Base-by-base conservation (phyloP, 208 protist genomes). In the Leishmania tarentolae region DNA sequence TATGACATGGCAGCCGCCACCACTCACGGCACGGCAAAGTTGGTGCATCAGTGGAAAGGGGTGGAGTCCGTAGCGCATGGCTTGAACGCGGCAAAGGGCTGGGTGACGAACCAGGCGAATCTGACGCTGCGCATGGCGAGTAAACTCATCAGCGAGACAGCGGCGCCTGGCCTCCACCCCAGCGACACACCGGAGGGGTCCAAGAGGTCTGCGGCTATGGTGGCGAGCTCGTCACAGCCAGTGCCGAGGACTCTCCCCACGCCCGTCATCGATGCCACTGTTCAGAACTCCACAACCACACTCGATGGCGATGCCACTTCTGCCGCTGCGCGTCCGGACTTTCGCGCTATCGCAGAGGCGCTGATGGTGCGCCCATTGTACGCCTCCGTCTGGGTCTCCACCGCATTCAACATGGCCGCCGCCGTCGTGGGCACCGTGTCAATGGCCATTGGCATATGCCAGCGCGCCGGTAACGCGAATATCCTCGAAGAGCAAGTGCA, bases 381-480 rank as follows among this genome's bases (percentile, higher is more conserved):
- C 86, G 69, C 76, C 35, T 83, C 81, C 24, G 35, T 77, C n/a
- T 82, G 70, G 46, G 76, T 78, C 37, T 86, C 85, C 1, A 85
- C 83, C 1, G 69, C 66, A 5, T 52, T 89, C 31, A 81, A 84
- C 53, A 82, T 91, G 21, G 57, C 83, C 21, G 77, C 83, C 31
- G 84, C 90, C 21, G 37, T 95, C 42, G 46, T 85, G 28, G 78
- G 88, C 37, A 76, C 86, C 1, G 80, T 70, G 21, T 87, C 89
- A 35, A 80, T 95, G 44, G 82, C 84, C 9, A 90, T 91, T 40
- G 93, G 91, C n/a, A 82, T 91, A 57, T 87, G 95, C 31, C 93
- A 97, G 73, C 91, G 93, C 17, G 77, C 57, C 6, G 91, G 89
- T n/a, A 91, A 95, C 70, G 91, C 89, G 17, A 94, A 94, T 15